phyloP scores from a whole-genome alignment of 805 yeast species.

The Teunomyces aglyptinius region DNA sequence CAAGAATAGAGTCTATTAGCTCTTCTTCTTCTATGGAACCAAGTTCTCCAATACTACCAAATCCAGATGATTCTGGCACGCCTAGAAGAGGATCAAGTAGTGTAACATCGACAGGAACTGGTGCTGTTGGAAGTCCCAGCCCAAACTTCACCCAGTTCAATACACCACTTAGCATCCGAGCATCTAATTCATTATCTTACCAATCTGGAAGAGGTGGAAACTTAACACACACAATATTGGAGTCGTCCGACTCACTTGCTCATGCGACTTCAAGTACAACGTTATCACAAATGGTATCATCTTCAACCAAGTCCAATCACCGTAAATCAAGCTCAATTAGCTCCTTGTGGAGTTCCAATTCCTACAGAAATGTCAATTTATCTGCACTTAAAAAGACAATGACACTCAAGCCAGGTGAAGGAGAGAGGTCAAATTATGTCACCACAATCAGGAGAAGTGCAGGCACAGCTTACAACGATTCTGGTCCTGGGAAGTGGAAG shows the following conservation, averaged over 20 bases:
- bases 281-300: conserved; percentile 1
- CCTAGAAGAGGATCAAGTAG: neutral
- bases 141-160: conserved; percentile 1
- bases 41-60: neutral
- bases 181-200: conserved; percentile 1
- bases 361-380: conserved; percentile 36
- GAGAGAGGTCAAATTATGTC: conserved; percentile 52
- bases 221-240: neutral
- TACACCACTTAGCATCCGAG: neutral
- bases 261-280: neutral
- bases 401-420: conserved; percentile 45
- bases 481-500: conserved; percentile 46
- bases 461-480: conserved; percentile 49
- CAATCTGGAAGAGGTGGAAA: neutral
- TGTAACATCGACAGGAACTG: neutral
- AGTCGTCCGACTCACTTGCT: neutral
- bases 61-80: neutral
- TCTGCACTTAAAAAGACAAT: conserved; percentile 36
- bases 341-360: conserved; percentile 32
- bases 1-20: neutral
- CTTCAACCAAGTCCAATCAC: conserved; percentile 12
- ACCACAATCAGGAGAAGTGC: conserved; percentile 40
- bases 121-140: neutral
- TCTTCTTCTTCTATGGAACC: neutral
- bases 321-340: conserved; percentile 31